Evolutionary conservation across 345 rosid species (phyloP), one percentile per base, ranked within the genome.

Genomic region (Lepidium aucheri): DNA sequence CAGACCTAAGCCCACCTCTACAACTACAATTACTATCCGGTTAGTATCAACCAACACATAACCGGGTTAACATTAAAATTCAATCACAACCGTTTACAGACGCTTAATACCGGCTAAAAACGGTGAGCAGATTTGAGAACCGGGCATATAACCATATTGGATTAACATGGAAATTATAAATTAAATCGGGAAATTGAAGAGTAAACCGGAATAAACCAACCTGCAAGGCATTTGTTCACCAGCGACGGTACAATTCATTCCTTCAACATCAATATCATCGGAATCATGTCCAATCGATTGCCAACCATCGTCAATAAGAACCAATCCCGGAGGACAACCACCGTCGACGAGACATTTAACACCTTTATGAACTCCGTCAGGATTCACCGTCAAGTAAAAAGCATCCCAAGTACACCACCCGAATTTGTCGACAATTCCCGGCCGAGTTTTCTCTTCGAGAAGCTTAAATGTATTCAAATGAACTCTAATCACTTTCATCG

Each of bases 381-480:
- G 99, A 70, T 88, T 73, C 65, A 90, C 97, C 0, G 87, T 82
- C 45, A 94, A 88, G 58, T 94, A 94, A 65, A 94, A 90, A 35
- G 99, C 99, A 40, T 94, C 99, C 99, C 99, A 94, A 8, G 99
- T 88, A 58, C 97, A 90, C 99, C 99, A 94, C 1, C 99, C 99
- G 44, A 94, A 94, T 57, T 94, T 94, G 62, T 88, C 97, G 7
- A 94, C 93, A 39, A 94, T 83, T 0, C 88, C 87, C 0, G 99
- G 99, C 6, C 96, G 87, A 4, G 72, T 73, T 66, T 94, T 94
- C 68, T 94, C 99, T 4, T 85, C 90, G 32, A 90, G 32, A 6
- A 86, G 83, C 77, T 71, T 84, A 67, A 90, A 94, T 1, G 89
- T 86, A 8, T 91, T 94, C 42, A 94, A 32, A 72, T 88, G 95